Percentiles rank a stretch among this genome's conserved stretches.
Conservation (phyloP, 2,329 filamentous ascomycete species). For the Fusarium veterinarium region DNA sequence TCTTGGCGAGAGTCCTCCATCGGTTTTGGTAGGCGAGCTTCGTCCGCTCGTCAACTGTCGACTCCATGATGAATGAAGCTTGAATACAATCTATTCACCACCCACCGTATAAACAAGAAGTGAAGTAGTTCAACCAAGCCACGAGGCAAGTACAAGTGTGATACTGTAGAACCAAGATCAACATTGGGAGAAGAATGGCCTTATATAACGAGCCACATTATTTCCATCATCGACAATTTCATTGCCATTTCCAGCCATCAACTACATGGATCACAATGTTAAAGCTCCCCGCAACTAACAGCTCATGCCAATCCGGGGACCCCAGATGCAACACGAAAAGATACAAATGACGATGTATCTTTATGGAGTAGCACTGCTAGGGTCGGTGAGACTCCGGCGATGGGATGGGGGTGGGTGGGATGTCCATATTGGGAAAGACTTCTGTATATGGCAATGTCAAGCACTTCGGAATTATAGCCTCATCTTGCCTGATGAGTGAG, state of each 20-base stretch:
- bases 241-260: neutral
- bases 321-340: constrained; percentile 31
- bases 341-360: neutral
- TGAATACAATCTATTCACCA: neutral
- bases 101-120: neutral
- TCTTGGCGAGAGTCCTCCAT: constrained; percentile 39
- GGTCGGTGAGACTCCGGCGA: constrained; percentile 27
- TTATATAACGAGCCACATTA: constrained; percentile 9
- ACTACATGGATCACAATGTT: neutral
- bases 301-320: constrained; percentile 37
- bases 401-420: constrained; percentile 19
- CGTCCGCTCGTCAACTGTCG: constrained; percentile 23
- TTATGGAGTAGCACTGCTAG: neutral
- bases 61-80: constrained; percentile 13
- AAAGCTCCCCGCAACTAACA: constrained; percentile 1
- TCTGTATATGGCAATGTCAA: constrained; percentile 29
- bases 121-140: neutral
- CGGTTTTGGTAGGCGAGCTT: constrained; percentile 41
- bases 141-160: neutral
- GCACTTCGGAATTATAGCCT: neutral
- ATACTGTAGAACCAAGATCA: neutral
- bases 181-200: neutral
- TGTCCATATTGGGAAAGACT: constrained; percentile 1
- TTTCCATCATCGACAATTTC: neutral
- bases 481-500: neutral